A percentile compares a stretch with the other conserved stretches of the same genome.
These are phyloP conservation scores for Hirschioporus abietinus DNA, from an alignment of 768 basidiomycete genomes.

Conservation along the genomic window DNA sequence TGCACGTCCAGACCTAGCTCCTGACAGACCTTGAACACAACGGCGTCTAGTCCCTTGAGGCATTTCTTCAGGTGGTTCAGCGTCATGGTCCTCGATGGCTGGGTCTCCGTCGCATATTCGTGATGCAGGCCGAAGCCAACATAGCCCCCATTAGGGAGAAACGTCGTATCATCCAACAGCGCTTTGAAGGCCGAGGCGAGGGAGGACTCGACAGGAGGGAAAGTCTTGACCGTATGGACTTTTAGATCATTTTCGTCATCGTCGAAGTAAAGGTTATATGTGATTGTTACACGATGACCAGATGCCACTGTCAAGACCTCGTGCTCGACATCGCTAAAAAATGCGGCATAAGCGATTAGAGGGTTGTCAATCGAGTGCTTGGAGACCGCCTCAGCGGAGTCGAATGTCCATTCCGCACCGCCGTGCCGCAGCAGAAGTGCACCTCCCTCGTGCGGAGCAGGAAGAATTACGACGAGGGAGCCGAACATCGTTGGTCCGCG, in stretches of 20 bases:
- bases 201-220: constrained; percentile 7
- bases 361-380: not conserved
- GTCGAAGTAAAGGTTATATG: constrained; percentile 7
- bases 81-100: constrained; percentile 7
- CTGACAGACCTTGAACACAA: constrained; percentile 17
- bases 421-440: constrained; percentile 9
- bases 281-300: constrained; percentile 11
- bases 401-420: constrained; percentile 7
- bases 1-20: constrained; percentile 15
- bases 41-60: constrained; percentile 29
- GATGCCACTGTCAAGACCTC: constrained; percentile 13
- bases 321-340: constrained; percentile 16
- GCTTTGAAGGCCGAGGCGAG: constrained; percentile 18
- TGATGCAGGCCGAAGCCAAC: constrained; percentile 32
- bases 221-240: not conserved
- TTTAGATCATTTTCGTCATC: not conserved
- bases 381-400: constrained; percentile 4
- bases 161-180: constrained; percentile 21
- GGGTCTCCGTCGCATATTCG: constrained; percentile 26
- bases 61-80: constrained; percentile 15
- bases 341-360: constrained; percentile 10
- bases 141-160: constrained; percentile 28
- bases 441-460: constrained; percentile 12
- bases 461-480: constrained; percentile 12
- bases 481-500: constrained; percentile 11